Evolutionary conservation across 495 filamentous ascomycete species (phyloP), one percentile per base, ranked within the genome.

Genomic region (Penicillium goetzii): DNA sequence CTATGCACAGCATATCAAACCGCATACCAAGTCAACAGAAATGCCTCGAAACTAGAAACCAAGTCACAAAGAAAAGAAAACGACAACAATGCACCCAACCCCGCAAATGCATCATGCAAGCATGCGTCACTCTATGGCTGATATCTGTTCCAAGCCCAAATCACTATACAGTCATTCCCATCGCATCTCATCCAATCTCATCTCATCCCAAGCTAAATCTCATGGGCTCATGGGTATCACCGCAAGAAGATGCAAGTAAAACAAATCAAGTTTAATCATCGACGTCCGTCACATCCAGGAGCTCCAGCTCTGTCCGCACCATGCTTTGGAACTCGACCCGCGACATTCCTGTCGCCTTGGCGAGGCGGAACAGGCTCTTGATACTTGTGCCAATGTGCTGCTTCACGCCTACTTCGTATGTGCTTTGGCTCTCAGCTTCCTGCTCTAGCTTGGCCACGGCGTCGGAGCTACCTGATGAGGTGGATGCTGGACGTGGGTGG

Each of bases 381-480:
- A 99, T 87, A 70, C 88, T 93, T 8, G 90, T 87, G 47, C 89
- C 86, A 28, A 99, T 89, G 75, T 97, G 95, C 74, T 96, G 92
- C 74, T 92, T 91, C 23, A 97, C 86, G 4, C 89, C 93, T 15
- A 90, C 80, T 71, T 97, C 92, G 58, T 82, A 88, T 55, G 86
- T 84, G 21, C 87, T 86, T 61, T 86, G 86, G 52, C 75, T 85
- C 55, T 84, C 84, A 3, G 88, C 90, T 25, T 81, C 81, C 32
- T 85, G 82, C 68, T 91, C 92, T 43, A 93, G 73, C 63, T 81
- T 88, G 7, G 87, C 86, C 17, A 93, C 86, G 1, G 80, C 80
- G 49, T 84, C 75, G 0, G 84, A 86, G 38, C 84, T 86, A 49
- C 78, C 78, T 14, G 84, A 85, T 56, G 85, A 86, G 15, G 82